Percentiles rank a stretch among this genome's conserved stretches.
These are phyloP conservation scores for Waitea zeae DNA, from an alignment of 1,284 basidiomycete genomes.

Conservation along the genomic window DNA sequence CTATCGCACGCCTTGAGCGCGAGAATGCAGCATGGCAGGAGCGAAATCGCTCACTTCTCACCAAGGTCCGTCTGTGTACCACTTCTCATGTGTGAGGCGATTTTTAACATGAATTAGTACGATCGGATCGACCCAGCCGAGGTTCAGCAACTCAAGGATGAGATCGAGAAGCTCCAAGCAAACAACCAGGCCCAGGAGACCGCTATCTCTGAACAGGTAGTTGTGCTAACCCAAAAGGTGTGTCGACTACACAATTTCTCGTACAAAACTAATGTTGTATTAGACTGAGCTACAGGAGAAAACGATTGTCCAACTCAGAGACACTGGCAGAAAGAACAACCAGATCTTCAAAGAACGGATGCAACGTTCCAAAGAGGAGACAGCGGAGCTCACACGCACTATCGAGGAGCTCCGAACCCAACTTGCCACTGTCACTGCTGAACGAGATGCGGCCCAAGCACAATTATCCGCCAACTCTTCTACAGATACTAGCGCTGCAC, in stretches of 20 bases:
- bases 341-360: constrained; percentile 15
- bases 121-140: constrained; percentile 81
- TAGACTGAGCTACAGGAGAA: constrained; percentile 3
- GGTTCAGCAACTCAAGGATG: constrained; percentile 64
- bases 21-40: constrained; percentile 78
- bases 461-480: constrained; percentile 9
- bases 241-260: neutral
- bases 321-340: constrained; percentile 16
- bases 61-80: constrained; percentile 32
- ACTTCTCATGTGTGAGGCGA: neutral
- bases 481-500: constrained; percentile 7
- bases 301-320: constrained; percentile 11
- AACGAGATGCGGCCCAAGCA: constrained; percentile 16
- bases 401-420: constrained; percentile 12
- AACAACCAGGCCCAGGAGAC: constrained; percentile 10
- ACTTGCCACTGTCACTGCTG: constrained; percentile 13
- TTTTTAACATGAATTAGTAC: constrained; percentile 27
- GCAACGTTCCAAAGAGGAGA: constrained; percentile 16
- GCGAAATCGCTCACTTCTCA: constrained; percentile 64
- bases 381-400: constrained; percentile 16
- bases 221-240: neutral
- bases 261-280: no score
- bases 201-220: neutral
- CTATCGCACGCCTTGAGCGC: constrained; percentile 57
- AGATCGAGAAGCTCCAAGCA: constrained; percentile 38